Evolutionary conservation across 331 rosid genomes (phyloP).

Genomic region (Acacia concinna): DNA sequence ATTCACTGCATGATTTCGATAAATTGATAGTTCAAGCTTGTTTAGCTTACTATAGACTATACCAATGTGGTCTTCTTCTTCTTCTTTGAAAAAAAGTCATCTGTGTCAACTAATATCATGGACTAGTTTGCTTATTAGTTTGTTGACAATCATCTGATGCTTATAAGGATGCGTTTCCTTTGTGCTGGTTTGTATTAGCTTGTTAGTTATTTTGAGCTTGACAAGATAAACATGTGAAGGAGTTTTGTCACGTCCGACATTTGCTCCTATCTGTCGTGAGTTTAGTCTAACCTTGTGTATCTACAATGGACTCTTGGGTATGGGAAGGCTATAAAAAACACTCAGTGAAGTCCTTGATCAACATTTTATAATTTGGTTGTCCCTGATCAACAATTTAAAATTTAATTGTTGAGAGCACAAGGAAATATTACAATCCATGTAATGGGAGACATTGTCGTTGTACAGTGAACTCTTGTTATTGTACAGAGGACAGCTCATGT

Average conservation of each 20-base stretch:
- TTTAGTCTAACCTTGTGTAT: too few species aligned
- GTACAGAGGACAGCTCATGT: background rate
- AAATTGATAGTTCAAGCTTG: background rate
- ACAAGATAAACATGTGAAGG: too few species aligned
- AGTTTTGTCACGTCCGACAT: background rate
- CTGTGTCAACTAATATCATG: slow-evolving; percentile 28
- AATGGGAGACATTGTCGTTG: too few species aligned
- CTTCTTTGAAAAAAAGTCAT: background rate
- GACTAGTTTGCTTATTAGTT: background rate
- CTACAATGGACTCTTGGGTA: background rate
- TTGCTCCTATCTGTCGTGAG: background rate
- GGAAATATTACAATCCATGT: too few species aligned
- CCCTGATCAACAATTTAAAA: too few species aligned
- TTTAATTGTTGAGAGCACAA: too few species aligned
- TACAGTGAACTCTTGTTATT: background rate
- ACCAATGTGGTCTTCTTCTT: background rate
- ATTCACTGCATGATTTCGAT: background rate
- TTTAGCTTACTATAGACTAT: too few species aligned
- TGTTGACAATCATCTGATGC: background rate
- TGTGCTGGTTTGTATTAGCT: too few species aligned
- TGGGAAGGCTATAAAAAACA: too few species aligned
- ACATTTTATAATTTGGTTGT: too few species aligned
- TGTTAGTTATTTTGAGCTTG: too few species aligned
- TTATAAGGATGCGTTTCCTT: background rate
- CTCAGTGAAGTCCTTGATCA: too few species aligned